phyloP scores from a whole-genome alignment of 768 basidiomycete genomes.

The Calocybe cyanea region DNA sequence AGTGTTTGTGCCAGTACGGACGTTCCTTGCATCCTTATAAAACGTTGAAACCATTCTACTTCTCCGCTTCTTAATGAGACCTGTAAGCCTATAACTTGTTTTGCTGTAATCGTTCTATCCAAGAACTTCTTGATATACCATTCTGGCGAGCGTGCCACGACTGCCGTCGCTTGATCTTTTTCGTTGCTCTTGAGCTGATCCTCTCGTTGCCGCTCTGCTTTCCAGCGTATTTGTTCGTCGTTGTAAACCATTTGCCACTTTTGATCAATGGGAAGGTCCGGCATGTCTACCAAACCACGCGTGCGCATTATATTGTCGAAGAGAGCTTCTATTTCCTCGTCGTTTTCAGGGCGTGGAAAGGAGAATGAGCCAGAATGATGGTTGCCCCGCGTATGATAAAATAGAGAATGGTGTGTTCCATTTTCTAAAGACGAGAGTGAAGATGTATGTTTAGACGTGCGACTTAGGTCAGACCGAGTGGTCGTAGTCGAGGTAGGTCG shows the following conservation, averaged over 20 bases:
- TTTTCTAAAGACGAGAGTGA: slow-evolving; percentile 49
- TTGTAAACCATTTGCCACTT: slow-evolving; percentile 92
- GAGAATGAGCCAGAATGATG: slow-evolving; percentile 53
- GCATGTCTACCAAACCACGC: slow-evolving; percentile 60
- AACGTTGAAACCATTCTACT: slow-evolving; percentile 78
- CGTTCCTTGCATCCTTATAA: slow-evolving; percentile 74
- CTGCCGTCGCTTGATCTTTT: slow-evolving; percentile 46
- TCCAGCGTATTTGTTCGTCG: slow-evolving; percentile 78
- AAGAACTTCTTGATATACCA: slow-evolving; percentile 93
- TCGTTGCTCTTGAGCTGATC: slow-evolving; percentile 60
- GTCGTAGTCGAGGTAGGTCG: slow-evolving; percentile 52
- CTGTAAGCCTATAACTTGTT: slow-evolving; percentile 72
- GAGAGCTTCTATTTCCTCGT: slow-evolving; percentile 73
- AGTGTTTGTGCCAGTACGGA: slow-evolving; percentile 81
- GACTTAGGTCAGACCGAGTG: slow-evolving; percentile 52
- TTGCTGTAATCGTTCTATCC: slow-evolving; percentile 77
- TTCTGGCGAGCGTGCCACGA: slow-evolving; percentile 74
- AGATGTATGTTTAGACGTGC: slow-evolving; percentile 60
- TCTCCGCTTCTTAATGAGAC: slow-evolving; percentile 81
- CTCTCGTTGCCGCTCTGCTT: slow-evolving; percentile 62
- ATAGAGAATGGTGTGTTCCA: slow-evolving; percentile 38
- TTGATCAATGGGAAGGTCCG: slow-evolving; percentile 65
- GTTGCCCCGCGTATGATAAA: slow-evolving; percentile 54
- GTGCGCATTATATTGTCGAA: slow-evolving; percentile 76
- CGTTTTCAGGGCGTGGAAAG: slow-evolving; percentile 73